phyloP scores from a whole-genome alignment of 495 filamentous ascomycete genomes.

The Paragyromitra xinjiangensis region DNA sequence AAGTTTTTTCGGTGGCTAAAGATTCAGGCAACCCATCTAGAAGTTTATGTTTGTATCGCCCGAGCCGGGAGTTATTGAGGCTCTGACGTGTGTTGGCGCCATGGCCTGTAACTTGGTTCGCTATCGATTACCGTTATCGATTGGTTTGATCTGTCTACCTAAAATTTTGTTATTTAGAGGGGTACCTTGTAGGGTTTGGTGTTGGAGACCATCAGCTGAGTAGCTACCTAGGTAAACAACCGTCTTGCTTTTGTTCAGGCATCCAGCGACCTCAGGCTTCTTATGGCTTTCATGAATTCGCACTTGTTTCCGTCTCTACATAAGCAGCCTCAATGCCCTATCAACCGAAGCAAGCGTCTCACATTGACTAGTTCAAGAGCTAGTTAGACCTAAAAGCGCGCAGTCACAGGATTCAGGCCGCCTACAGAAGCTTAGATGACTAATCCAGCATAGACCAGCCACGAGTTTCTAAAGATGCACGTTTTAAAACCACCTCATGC shows the following conservation, averaged over 20 bases:
- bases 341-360: background rate
- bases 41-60: background rate
- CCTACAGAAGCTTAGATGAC: constrained; percentile 21
- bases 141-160: constrained; percentile 5
- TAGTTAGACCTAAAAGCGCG: background rate
- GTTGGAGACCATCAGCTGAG: constrained; percentile 4
- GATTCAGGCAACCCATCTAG: constrained; percentile 40
- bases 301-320: background rate
- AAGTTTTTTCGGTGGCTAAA: background rate
- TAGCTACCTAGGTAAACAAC: background rate
- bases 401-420: constrained; percentile 29
- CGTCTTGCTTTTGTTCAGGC: constrained; percentile 29
- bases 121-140: constrained; percentile 17
- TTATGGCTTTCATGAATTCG: background rate
- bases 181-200: background rate
- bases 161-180: background rate
- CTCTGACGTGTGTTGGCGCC: constrained; percentile 19
- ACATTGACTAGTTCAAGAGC: background rate
- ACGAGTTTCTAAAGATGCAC: background rate
- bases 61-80: constrained; percentile 4
- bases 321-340: background rate
- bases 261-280: constrained; percentile 2
- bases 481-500: background rate
- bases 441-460: constrained; percentile 3
- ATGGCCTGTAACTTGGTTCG: constrained; percentile 5